These are phyloP conservation scores for Aureobasidium zeae DNA, from an alignment of 2,329 filamentous ascomycete species.

Conservation along the genomic window DNA sequence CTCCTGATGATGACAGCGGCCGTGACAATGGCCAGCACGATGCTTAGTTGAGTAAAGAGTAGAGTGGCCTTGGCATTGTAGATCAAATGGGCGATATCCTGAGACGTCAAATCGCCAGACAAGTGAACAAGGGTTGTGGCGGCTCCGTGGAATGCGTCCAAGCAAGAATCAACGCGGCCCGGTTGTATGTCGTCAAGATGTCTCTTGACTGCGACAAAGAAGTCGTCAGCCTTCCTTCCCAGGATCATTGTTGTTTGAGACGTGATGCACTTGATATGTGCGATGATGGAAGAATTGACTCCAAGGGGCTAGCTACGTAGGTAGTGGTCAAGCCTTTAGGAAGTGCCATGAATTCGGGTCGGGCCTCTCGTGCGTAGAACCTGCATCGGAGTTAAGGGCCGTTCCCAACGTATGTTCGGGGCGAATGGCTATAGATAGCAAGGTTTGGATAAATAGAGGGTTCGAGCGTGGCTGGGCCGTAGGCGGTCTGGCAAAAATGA, in stretches of 20 bases:
- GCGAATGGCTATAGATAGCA: too few species aligned
- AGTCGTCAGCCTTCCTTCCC: slow-evolving; percentile 6
- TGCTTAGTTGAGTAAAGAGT: slow-evolving; percentile 5
- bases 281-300: too few species aligned
- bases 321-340: too few species aligned
- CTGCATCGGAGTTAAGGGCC: too few species aligned
- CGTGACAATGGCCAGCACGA: slow-evolving; percentile 6
- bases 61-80: slow-evolving; percentile 11
- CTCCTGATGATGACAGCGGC: slow-evolving; percentile 9
- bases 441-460: too few species aligned
- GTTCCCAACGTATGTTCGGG: too few species aligned
- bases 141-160: slow-evolving; percentile 5
- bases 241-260: not conserved
- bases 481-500: too few species aligned
- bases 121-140: slow-evolving; percentile 6
- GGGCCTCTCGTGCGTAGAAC: too few species aligned
- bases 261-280: not conserved
- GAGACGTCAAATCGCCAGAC: slow-evolving; percentile 2
- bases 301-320: too few species aligned
- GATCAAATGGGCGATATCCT: slow-evolving; percentile 8
- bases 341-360: too few species aligned
- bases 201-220: slow-evolving; percentile 8
- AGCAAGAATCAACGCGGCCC: not conserved
- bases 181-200: slow-evolving; percentile 5
- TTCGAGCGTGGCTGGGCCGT: too few species aligned